Evolutionary conservation across 768 basidiomycete genomes (phyloP).

Genomic region (Lactarius akahatsu): DNA sequence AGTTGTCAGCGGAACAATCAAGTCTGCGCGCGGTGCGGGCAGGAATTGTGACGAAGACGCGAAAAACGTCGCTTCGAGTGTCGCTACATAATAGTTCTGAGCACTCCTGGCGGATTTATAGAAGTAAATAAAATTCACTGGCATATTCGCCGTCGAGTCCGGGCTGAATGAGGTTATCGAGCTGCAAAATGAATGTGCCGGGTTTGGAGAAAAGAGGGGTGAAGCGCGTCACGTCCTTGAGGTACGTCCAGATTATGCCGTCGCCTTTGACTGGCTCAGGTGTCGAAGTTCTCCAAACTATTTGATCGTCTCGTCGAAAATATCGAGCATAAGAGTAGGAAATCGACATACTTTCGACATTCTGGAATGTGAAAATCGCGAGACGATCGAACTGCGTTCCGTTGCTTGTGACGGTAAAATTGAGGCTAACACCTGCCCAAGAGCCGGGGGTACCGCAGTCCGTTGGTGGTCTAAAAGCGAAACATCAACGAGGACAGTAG

Average conservation of each 20-base stretch:
- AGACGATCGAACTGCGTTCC: conserved; percentile 76
- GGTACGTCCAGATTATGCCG: conserved; percentile 77
- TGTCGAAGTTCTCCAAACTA: conserved; percentile 80
- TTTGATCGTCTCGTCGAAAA: not conserved
- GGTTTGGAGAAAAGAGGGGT: conserved; percentile 65
- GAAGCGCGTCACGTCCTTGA: conserved; percentile 75
- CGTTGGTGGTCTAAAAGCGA: conserved; percentile 56
- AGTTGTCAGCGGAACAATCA: conserved; percentile 68
- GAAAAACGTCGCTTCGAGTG: conserved; percentile 70
- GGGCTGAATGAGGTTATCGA: conserved; percentile 64
- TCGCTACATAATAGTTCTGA: conserved; percentile 42
- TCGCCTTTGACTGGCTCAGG: conserved; percentile 59
- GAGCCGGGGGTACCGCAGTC: conserved; percentile 68
- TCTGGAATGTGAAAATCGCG: conserved; percentile 71
- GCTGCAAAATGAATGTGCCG: conserved; percentile 68
- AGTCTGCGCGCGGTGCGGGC: conserved; percentile 41
- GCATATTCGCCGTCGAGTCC: conserved; percentile 68
- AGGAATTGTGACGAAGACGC: conserved; percentile 56
- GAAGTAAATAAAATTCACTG: conserved; percentile 41
- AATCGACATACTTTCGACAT: conserved; percentile 64
- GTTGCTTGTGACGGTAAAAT: conserved; percentile 75
- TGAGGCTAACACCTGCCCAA: conserved; percentile 74
- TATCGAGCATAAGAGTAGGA: not conserved
- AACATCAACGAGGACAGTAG: not conserved
- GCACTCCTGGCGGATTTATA: not conserved